Percentiles rank a stretch among this genome's conserved stretches.
Evolutionary conservation across 78 protist species (phyloP).

Genomic region (Emiliania huxleyi): DNA sequence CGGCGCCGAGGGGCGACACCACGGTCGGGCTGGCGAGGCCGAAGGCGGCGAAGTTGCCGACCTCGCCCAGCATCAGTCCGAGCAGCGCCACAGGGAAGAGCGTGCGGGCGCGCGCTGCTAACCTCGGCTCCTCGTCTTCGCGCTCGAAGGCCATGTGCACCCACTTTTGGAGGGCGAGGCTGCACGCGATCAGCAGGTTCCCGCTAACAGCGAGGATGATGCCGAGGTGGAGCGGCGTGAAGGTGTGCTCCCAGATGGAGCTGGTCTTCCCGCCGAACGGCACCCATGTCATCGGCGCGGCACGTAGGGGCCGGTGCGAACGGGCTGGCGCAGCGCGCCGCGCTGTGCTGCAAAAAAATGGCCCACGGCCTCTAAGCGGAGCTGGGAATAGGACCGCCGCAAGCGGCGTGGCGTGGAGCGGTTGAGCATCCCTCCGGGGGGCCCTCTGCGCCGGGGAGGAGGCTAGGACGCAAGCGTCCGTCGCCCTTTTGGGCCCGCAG

Average conservation of each 20-base stretch:
- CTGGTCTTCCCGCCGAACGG: too few species aligned
- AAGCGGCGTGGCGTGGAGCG: too few species aligned
- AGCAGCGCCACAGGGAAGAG: not conserved
- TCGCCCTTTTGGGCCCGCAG: too few species aligned
- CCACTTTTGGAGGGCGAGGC: not conserved
- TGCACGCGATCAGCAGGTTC: not conserved
- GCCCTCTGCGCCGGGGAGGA: too few species aligned
- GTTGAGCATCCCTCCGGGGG: too few species aligned
- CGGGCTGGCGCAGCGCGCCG: too few species aligned
- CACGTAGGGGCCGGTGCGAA: too few species aligned
- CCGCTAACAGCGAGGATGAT: not conserved
- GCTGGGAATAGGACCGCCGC: too few species aligned
- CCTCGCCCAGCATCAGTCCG: not conserved
- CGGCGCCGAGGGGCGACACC: conserved; percentile 38
- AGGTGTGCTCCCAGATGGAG: not conserved
- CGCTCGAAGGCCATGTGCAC: not conserved
- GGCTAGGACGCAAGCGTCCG: too few species aligned
- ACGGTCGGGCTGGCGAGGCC: conserved; percentile 22
- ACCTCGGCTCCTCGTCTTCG: not conserved
- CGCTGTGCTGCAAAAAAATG: too few species aligned
- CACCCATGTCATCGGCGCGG: too few species aligned
- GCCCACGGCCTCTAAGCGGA: too few species aligned
- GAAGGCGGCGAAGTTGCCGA: conserved; percentile 37
- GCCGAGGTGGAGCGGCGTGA: not conserved
- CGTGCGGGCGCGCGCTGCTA: not conserved